phyloP scores from a whole-genome alignment of 2,329 filamentous ascomycete species.

The Fusarium solani-melongenae region DNA sequence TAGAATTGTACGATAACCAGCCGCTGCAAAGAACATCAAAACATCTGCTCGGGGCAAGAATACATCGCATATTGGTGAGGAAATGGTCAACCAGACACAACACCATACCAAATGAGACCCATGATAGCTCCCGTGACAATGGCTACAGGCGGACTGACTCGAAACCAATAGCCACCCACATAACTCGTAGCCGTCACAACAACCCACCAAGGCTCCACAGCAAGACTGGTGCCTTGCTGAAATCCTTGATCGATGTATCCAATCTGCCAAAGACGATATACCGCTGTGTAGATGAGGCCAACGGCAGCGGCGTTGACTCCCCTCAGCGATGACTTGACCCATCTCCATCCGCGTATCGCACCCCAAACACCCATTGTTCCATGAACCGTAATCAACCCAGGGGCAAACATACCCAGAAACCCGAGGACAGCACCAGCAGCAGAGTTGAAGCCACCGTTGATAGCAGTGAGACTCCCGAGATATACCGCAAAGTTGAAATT shows the following conservation, averaged over 20 bases:
- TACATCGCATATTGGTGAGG: not conserved
- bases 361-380: constrained; percentile 68
- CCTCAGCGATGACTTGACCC: constrained; percentile 61
- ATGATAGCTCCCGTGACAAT: constrained; percentile 49
- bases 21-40: not conserved
- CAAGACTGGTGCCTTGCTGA: constrained; percentile 63
- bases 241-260: constrained; percentile 65
- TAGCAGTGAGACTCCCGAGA: constrained; percentile 62
- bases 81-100: constrained; percentile 19
- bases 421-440: constrained; percentile 62
- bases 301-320: constrained; percentile 71
- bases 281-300: constrained; percentile 71
- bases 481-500: constrained; percentile 67
- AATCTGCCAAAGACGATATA: constrained; percentile 72
- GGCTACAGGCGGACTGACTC: constrained; percentile 45
- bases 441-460: constrained; percentile 49
- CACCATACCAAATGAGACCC: constrained; percentile 48
- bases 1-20: not conserved
- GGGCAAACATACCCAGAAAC: constrained; percentile 63
- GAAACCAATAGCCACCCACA: constrained; percentile 50
- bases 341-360: constrained; percentile 56
- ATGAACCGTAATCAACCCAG: constrained; percentile 60
- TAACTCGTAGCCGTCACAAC: constrained; percentile 65
- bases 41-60: not conserved
- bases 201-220: constrained; percentile 72